A percentile compares a stretch with the other conserved stretches of the same genome.
Conservation (phyloP, 306 rosid genomes). For the Cucurbita maxima region DNA sequence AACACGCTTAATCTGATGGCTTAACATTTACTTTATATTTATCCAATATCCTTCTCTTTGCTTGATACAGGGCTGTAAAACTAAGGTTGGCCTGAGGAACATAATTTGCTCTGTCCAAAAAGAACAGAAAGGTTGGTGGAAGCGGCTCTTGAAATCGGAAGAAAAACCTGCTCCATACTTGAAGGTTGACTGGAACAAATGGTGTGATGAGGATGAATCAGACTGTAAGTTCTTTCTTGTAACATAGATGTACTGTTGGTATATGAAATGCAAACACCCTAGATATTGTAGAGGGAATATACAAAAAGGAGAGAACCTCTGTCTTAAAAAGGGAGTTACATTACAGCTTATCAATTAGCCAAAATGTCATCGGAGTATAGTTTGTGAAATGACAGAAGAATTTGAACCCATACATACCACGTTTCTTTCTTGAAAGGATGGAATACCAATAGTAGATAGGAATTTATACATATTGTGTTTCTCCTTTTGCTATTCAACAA, state of each 20-base stretch:
- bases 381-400: neutral
- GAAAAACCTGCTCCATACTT: slow-evolving; percentile 76
- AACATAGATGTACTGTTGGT: slow-evolving; percentile 1
- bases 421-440: neutral
- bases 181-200: slow-evolving; percentile 76
- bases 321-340: neutral
- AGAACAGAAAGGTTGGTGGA: slow-evolving; percentile 73
- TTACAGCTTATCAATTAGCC: neutral
- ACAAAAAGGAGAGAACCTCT: neutral
- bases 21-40: neutral
- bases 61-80: slow-evolving; percentile 42
- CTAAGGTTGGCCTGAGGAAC: slow-evolving; percentile 56
- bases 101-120: slow-evolving; percentile 64
- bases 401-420: neutral
- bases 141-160: slow-evolving; percentile 59
- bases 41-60: slow-evolving; percentile 5
- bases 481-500: neutral
- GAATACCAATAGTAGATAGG: neutral
- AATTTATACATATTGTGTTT: neutral
- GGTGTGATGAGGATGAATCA: slow-evolving; percentile 71
- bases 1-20: neutral
- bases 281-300: neutral
- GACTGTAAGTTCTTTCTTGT: slow-evolving; percentile 26
- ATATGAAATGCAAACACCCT: neutral
- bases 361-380: neutral